Evolutionary conservation across 495 filamentous ascomycete species (phyloP), one percentile per base, ranked within the genome.

Genomic region (Trichoderma reesei): DNA sequence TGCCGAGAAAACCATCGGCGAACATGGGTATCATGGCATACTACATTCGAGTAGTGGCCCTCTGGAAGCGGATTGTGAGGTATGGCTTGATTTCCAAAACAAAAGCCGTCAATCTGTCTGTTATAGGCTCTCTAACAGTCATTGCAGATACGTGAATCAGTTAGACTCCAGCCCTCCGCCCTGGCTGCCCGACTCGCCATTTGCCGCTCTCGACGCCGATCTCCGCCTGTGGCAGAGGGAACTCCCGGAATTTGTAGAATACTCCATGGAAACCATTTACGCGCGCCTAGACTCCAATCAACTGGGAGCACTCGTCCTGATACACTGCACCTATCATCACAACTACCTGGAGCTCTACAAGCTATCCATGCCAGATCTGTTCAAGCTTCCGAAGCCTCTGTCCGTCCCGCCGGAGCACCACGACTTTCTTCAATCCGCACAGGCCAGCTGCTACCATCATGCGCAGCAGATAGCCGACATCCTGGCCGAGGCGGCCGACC

Each of bases 1-100:
- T 63, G n/a, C 61, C 61, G n/a, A 41, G 31, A 42, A 42, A 46
- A 16, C 61, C 61, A 14, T 41, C 61, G 6, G 61, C 31, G 18
- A 63, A 63, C 61, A 63, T 63, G 61, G 61, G 61, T n/a, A 63
- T 63, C 18, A 63, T 63, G 61, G 61, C 61, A 36, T 63, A 63
- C 41, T 63, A 63, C 61, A 63, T 63, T 18, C 61, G 61, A 13
- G 41, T 63, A 3, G 61, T 63, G 13, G 41, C 61, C n/a, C 61
- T 63, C 16, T 63, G 61, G 61, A 63, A 63, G 41, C 61, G 61
- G 20, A 63, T 63, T 8, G 41, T 42, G 3, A 63, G 36, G 33
- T 61, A 61, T n/a, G 18, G 31, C 42, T 46, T 4, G 1, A 3
- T 39, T 6, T 9, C 13, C 42, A 1, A 9, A 0, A 9, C 0